Percentiles rank a stretch among this genome's conserved stretches.
Conservation (phyloP, 2,329 filamentous ascomycete species). For the Venturia oleaginea region DNA sequence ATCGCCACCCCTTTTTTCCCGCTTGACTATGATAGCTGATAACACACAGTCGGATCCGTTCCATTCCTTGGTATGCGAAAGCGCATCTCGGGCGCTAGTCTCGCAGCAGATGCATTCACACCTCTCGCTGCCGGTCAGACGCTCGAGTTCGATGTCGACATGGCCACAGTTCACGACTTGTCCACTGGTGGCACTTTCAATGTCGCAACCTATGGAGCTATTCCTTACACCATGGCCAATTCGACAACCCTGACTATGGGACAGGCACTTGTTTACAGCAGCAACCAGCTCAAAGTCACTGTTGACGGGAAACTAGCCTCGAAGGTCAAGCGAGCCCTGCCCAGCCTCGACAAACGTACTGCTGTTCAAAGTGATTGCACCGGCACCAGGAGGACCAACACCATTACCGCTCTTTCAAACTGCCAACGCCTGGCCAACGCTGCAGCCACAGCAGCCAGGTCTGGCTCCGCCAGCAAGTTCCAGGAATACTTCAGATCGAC, state of each 20-base stretch:
- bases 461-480: slow-evolving; percentile 41
- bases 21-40: not conserved
- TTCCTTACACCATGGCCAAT: slow-evolving; percentile 46
- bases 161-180: slow-evolving; percentile 48
- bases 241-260: slow-evolving; percentile 37
- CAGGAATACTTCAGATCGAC: slow-evolving; percentile 57
- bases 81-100: slow-evolving; percentile 36
- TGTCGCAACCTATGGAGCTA: slow-evolving; percentile 46
- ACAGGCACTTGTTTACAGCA: slow-evolving; percentile 46
- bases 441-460: slow-evolving; percentile 44
- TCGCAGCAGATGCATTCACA: slow-evolving; percentile 43
- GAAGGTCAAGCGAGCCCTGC: slow-evolving; percentile 39
- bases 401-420: slow-evolving; percentile 44
- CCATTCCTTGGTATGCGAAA: slow-evolving; percentile 46
- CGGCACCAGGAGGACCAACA: slow-evolving; percentile 35
- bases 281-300: slow-evolving; percentile 48
- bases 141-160: slow-evolving; percentile 45
- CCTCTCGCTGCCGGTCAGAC: slow-evolving; percentile 39
- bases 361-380: slow-evolving; percentile 39
- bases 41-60: not conserved
- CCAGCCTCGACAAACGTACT: slow-evolving; percentile 16
- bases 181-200: slow-evolving; percentile 45
- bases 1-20: not conserved
- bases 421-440: slow-evolving; percentile 44
- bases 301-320: slow-evolving; percentile 49